Conservation (phyloP, 163 green algal species). For the Prototheca wickerhamii region DNA sequence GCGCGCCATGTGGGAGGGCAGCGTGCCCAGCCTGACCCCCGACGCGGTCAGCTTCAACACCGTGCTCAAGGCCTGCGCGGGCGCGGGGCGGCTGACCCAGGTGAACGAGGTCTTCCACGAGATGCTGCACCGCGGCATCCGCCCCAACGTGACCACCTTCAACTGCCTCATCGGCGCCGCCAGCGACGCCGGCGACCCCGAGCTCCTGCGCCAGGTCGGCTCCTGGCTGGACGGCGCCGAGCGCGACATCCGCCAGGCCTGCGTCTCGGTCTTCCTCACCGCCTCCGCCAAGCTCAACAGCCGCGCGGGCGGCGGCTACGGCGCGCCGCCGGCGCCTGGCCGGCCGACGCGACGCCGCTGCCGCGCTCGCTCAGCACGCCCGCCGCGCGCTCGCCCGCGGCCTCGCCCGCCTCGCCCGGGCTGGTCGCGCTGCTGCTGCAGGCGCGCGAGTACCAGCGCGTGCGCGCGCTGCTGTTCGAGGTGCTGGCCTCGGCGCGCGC, state of each 20-base stretch:
- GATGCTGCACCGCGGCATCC: slow-evolving; percentile 27
- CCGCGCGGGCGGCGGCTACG: not conserved
- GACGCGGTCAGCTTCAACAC: slow-evolving; percentile 80
- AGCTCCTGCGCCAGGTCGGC: slow-evolving; percentile 29
- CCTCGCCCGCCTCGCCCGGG: too few species aligned
- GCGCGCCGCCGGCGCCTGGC: not conserved
- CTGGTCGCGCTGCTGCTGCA: not conserved
- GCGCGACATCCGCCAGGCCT: slow-evolving; percentile 52
- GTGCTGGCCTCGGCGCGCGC: slow-evolving; percentile 34
- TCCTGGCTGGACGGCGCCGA: slow-evolving; percentile 47
- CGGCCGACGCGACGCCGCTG: not conserved
- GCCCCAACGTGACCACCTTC: slow-evolving; percentile 35
- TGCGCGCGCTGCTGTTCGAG: slow-evolving; percentile 49
- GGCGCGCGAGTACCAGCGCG: slow-evolving; percentile 17
- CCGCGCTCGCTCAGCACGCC: not conserved
- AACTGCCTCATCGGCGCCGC: slow-evolving; percentile 32
- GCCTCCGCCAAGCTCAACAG: slow-evolving; percentile 39
- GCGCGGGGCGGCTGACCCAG: slow-evolving; percentile 34
- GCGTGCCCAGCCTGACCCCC: slow-evolving; percentile 52
- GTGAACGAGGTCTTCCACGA: slow-evolving; percentile 26
- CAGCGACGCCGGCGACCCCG: slow-evolving; percentile 10
- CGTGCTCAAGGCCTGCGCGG: slow-evolving; percentile 72
- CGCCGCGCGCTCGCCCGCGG: not conserved
- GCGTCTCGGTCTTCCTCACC: slow-evolving; percentile 58
- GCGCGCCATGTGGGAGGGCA: slow-evolving; percentile 60